A percentile compares a stretch with the other conserved stretches of the same genome.
phyloP scores from a whole-genome alignment of 495 filamentous ascomycete species.

The Choiromyces venosus region DNA sequence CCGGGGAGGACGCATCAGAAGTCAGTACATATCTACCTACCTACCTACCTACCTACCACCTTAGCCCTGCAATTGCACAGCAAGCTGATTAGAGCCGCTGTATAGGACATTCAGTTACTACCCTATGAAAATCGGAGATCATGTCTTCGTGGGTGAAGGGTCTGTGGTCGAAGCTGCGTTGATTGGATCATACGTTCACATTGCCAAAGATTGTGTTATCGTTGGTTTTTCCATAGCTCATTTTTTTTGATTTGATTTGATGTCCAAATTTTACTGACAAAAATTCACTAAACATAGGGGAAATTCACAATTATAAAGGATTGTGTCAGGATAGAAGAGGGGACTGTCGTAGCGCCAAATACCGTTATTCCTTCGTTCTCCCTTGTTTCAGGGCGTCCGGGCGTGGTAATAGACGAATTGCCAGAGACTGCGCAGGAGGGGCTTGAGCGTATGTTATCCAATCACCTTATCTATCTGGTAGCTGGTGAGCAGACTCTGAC shows the following conservation, averaged over 20 bases:
- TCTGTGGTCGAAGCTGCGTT: slow-evolving; percentile 71
- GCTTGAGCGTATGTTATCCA: slow-evolving; percentile 51
- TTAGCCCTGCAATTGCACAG: not conserved
- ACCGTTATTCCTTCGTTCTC: slow-evolving; percentile 89
- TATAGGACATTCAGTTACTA: slow-evolving; percentile 62
- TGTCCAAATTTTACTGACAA: not conserved
- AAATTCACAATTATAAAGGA: slow-evolving; percentile 88
- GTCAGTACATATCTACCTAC: slow-evolving; percentile 40
- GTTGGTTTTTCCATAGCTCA: slow-evolving; percentile 4
- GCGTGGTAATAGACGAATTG: slow-evolving; percentile 75
- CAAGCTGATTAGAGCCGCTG: not conserved
- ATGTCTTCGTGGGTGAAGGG: slow-evolving; percentile 75
- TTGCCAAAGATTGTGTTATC: slow-evolving; percentile 67
- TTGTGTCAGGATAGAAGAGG: slow-evolving; percentile 75
- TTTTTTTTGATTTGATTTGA: not conserved
- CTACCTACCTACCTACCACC: not conserved
- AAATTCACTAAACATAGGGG: slow-evolving; percentile 44
- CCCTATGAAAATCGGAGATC: slow-evolving; percentile 84
- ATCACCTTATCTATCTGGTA: slow-evolving; percentile 46
- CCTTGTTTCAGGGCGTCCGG: slow-evolving; percentile 77
- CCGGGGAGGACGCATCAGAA: slow-evolving; percentile 68
- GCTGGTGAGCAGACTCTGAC: slow-evolving; percentile 16
- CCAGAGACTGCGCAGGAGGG: slow-evolving; percentile 66
- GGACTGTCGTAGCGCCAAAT: slow-evolving; percentile 70
- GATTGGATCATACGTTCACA: slow-evolving; percentile 74